Base-by-base conservation (phyloP, 805 yeast genomes). In the Yarrowia phangngaensis region DNA sequence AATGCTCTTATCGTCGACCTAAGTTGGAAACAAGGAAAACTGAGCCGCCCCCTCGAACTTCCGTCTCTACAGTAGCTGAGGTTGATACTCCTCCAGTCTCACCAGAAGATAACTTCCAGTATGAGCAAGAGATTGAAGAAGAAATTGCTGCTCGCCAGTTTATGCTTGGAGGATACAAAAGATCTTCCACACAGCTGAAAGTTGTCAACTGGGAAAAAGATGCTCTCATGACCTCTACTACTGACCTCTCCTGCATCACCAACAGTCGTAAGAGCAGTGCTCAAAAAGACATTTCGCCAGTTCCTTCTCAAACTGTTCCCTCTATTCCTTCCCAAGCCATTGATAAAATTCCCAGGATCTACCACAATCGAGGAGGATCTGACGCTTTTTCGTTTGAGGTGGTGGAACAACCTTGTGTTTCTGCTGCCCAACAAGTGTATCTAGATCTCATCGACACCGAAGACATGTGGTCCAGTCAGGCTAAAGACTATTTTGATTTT, bases 121-220 rank as follows among this genome's bases (percentile, higher is more conserved):
- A 38, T 19, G 45, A 38, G 9, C 45, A 17, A 17, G 45, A 38
- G 19, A 38, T 38, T 11, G 45, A 38, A 13, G 45, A 38, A 32
- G 45, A 38, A 19, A 38, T 38, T 38, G 45, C 45, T 3, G 45
- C 45, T 3, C 45, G 45, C 1, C 45, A 38, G 34, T 41, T 41
- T 22, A 41, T 41, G 48, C 35, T 41, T n/a, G 13, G 35, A 7
- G 48, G 48, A 14, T 41, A 41, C 48, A 30, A 41, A 14, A 41
- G 30, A 29, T 41, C 48, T 5, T 29, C 34, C n/a, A 41, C 48
- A 26, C 20, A 29, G 35, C 35, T 41, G 16, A 26, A 41, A 28
- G 48, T 41, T 2, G 48, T 41, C 29, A 41, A 41, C 35, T 41
- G 48, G 48, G 35, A 41, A 22, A 20, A 41, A 28, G 48, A 41